Conservation (phyloP, 768 basidiomycete genomes). For the Tulasnella sp. region DNA sequence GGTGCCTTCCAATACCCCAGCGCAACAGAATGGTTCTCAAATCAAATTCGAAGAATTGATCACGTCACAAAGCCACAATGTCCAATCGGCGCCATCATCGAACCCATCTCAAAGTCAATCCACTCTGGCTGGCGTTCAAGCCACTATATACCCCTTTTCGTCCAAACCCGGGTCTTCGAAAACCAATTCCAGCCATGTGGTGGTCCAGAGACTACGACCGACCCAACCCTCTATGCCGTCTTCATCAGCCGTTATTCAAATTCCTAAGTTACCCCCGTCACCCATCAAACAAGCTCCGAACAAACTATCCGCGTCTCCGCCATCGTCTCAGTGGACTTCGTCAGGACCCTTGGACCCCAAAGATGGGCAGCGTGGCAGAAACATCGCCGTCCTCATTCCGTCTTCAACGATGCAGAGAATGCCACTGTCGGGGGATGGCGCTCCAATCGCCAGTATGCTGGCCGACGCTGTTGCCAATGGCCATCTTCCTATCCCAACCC, state of each 20-base stretch:
- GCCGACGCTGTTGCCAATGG: not conserved
- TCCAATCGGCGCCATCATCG: not conserved
- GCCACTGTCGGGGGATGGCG: not conserved
- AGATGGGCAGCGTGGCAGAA: not conserved
- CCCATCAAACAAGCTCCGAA: not conserved
- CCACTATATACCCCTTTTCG: not conserved
- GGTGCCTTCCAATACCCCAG: not conserved
- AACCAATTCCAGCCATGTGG: not conserved
- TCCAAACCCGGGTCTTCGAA: not conserved
- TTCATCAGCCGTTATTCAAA: conserved; percentile 1
- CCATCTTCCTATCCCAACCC: not conserved
- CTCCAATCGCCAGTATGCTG: not conserved
- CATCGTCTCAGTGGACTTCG: not conserved
- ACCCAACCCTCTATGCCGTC: not conserved
- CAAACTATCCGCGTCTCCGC: not conserved
- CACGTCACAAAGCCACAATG: not conserved
- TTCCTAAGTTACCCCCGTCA: conserved; percentile 1
- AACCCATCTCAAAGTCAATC: not conserved
- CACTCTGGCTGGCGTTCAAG: not conserved
- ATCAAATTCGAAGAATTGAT: not conserved
- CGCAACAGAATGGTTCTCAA: not conserved
- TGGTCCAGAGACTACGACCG: not conserved
- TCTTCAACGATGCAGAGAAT: not conserved
- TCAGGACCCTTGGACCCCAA: not conserved
- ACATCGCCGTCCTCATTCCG: not conserved